Evolutionary conservation across 305 asterid species (phyloP), one percentile per base, ranked within the genome.

Genomic region (Fraxinus greggii): DNA sequence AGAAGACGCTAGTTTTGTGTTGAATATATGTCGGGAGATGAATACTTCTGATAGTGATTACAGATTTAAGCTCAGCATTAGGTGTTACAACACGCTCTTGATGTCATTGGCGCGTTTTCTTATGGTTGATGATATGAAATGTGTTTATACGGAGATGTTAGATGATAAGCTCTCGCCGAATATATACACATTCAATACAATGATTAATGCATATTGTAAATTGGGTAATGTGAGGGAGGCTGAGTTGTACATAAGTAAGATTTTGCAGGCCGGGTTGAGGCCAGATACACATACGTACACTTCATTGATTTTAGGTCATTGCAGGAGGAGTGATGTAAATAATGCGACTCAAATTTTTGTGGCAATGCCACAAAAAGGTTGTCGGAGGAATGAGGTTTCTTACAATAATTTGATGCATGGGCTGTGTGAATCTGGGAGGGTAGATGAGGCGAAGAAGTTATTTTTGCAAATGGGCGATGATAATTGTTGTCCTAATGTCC

Each of bases 271-370:
- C 5, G 92, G 97, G 74, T 87, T 92, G 89, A 89, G 78, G 84
- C 97, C 98, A 0, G 97, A 93, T 88, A 85, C 94, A 2, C 94
- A 93, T 83, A 93, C 97, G 0, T 93, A 86, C 79, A 91, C 98
- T 7, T 94, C 97, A 5, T 92, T 94, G 79, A 89, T 94, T 81
- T 87, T 93, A 45, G 98, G 97, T 17, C 86, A 94, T 84, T 94
- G 98, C 82, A 92, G 93, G 89, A 91, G 86, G 79, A 92, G 88
- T 35, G 92, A 94, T 87, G 78, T 92, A 21, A 87, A 88, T 83
- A 86, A 86, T 78, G 98, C 93, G 5, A 74, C 32, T 65, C 80
- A 79, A 78, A 79, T 93, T 80, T 93, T 93, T 86, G 32, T 31
- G 79, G 77, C 69, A 9, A 94, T 94, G 97, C 87, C 84, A 0